These are phyloP conservation scores for Lotus japonicus DNA, from an alignment of 306 rosid species.

Conservation along the genomic window DNA sequence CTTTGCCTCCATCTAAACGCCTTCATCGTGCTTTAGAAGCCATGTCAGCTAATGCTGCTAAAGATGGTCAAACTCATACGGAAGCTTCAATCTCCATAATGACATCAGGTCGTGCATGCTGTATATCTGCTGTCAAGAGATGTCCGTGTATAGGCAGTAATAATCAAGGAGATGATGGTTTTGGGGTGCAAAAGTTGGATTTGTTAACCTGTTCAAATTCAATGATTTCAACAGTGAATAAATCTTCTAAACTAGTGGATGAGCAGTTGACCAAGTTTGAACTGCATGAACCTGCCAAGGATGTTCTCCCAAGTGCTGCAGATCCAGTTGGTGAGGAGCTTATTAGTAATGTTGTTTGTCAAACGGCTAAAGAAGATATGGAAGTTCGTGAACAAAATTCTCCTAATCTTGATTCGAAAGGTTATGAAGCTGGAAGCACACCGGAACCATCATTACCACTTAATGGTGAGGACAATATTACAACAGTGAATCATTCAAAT, in stretches of 20 bases:
- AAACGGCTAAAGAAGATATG: conserved; percentile 24
- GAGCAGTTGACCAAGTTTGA: conserved; percentile 26
- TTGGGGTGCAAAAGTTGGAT: conserved; percentile 22
- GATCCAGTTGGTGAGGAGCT: conserved; percentile 25
- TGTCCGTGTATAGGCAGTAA: conserved; percentile 24
- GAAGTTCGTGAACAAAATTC: conserved; percentile 21
- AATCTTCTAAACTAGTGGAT: conserved; percentile 28
- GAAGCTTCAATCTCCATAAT: conserved; percentile 35
- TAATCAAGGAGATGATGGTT: conserved; percentile 27
- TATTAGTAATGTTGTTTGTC: conserved; percentile 28
- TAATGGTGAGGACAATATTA: conserved; percentile 24
- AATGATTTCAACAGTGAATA: conserved; percentile 24
- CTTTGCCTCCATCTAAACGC: conserved; percentile 91
- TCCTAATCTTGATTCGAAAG: conserved; percentile 31
- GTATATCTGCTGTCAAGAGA: conserved; percentile 24
- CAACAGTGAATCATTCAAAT: conserved; percentile 24
- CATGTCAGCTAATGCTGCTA: conserved; percentile 94
- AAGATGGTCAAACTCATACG: conserved; percentile 43
- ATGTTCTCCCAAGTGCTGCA: conserved; percentile 22
- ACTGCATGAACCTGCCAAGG: conserved; percentile 27
- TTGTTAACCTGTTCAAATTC: conserved; percentile 32
- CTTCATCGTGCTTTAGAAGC: conserved; percentile 98
- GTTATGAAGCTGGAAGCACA: conserved; percentile 29
- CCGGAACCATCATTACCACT: conserved; percentile 26
- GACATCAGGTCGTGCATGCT: conserved; percentile 27